Percentiles rank a stretch among this genome's conserved stretches.
These are phyloP conservation scores for Fusarium pseudoanthophilum DNA, from an alignment of 2,329 filamentous ascomycete genomes.

Conservation along the genomic window DNA sequence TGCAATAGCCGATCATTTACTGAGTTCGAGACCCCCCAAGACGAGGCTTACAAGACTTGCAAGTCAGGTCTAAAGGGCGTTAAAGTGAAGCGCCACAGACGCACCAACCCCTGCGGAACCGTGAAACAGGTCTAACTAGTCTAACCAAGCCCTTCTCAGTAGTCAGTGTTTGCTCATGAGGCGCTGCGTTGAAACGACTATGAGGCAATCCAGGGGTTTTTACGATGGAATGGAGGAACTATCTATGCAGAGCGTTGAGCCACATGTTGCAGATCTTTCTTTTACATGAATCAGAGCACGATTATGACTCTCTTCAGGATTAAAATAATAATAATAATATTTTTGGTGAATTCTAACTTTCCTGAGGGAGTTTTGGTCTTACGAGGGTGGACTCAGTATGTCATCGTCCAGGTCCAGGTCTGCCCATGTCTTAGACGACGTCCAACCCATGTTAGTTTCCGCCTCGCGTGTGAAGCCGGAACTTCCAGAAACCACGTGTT, in stretches of 20 bases:
- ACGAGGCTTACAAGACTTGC: background rate
- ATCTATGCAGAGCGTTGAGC: slow-evolving; percentile 28
- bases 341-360: background rate
- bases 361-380: background rate
- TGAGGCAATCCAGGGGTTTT: slow-evolving; percentile 1
- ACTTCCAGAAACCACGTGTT: background rate
- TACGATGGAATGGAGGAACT: slow-evolving; percentile 16
- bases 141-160: background rate
- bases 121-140: background rate
- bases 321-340: background rate
- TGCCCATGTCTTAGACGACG: background rate
- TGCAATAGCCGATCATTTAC: slow-evolving; percentile 27
- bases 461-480: background rate
- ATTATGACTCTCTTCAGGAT: slow-evolving; percentile 4
- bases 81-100: slow-evolving; percentile 32
- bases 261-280: slow-evolving; percentile 16
- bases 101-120: slow-evolving; percentile 8
- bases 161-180: background rate
- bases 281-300: slow-evolving; percentile 10
- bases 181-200: slow-evolving; percentile 24
- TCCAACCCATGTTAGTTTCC: background rate
- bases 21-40: slow-evolving; percentile 28
- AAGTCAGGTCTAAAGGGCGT: slow-evolving; percentile 14
- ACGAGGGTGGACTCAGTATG: background rate
- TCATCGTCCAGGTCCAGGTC: background rate